Evolutionary conservation across 257 asterid genomes (phyloP), one percentile per base, ranked within the genome.

Genomic region (Thymus mandschuricus): DNA sequence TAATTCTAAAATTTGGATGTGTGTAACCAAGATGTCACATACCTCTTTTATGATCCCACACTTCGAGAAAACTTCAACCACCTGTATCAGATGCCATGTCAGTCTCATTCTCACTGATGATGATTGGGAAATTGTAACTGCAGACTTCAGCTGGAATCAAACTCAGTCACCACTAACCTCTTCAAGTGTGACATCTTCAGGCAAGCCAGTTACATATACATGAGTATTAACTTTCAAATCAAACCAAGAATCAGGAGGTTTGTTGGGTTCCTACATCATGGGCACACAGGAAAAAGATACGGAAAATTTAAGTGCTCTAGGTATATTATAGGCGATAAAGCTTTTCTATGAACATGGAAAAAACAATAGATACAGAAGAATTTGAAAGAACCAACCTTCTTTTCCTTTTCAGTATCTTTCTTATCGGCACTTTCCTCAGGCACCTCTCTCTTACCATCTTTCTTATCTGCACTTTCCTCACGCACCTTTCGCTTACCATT

Each of bases 1-100:
- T 7, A 49, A 64, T 59, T 34, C 4, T 52, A 64, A 65, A 55
- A 28, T 33, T 43, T 72, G 50, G 54, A 13, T 43, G 11, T 0
- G 5, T 41, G 48, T 49, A 71, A 54, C 54, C 72, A 62, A 76
- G 79, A 78, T n/a, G 56, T 63, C 50, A 9, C 79, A 34, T 79
- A 95, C 98, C 96, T 89, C 97, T 84, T 92, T 95, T 78, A 95
- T 88, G 82, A 95, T 89, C 61, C 99, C 98, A 60, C 96, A 95
- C 84, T 89, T 95, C 38, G 96, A 84, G 84, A 95, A 95, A 51
- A 81, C 97, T 82, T 92, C 98, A 68, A 84, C 90, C 72, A 95
- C 81, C 98, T 95, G 90, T 76, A 81, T 45, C 50, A 67, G 66
- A 57, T 74, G 74, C 54, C 75, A 81, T 41, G 77, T 82, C 74